Evolutionary conservation across 2,329 filamentous ascomycete species (phyloP).

Genomic region (Periconia sp.): DNA sequence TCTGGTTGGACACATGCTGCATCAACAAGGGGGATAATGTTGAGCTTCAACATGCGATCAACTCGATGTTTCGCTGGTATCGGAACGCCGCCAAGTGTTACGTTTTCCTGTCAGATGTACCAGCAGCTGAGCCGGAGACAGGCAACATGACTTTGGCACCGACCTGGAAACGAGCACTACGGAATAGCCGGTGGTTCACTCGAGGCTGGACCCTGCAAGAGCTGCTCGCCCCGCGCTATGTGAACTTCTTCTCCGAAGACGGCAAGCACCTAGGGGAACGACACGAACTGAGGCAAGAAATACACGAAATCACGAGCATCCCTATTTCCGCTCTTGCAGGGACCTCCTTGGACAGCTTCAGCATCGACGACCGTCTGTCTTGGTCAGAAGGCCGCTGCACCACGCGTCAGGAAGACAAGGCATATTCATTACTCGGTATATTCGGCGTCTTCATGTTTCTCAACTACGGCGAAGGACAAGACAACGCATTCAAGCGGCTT

Average conservation of each 20-base stretch:
- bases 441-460: conserved; percentile 13
- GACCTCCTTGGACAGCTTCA: conserved; percentile 7
- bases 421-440: conserved; percentile 17
- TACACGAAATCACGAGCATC: conserved; percentile 10
- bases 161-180: background rate
- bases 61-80: too few relatives aligned
- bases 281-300: conserved; percentile 11
- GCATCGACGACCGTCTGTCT: conserved; percentile 12
- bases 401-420: conserved; percentile 18
- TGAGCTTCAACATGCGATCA: conserved; percentile 2
- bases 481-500: conserved; percentile 9
- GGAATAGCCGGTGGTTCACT: too few relatives aligned
- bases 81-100: too few relatives aligned
- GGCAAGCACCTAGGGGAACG: conserved; percentile 12
- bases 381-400: conserved; percentile 16
- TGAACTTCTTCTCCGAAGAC: conserved; percentile 11
- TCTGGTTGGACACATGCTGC: conserved; percentile 5
- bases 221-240: conserved; percentile 10
- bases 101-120: conserved; percentile 1
- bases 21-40: conserved; percentile 3
- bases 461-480: conserved; percentile 6
- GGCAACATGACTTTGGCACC: too few relatives aligned
- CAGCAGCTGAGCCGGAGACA: background rate
- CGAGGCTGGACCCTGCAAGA: conserved; percentile 20
- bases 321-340: conserved; percentile 7